phyloP scores from a whole-genome alignment of 1,284 basidiomycete species.

The Marasmius fiardii region DNA sequence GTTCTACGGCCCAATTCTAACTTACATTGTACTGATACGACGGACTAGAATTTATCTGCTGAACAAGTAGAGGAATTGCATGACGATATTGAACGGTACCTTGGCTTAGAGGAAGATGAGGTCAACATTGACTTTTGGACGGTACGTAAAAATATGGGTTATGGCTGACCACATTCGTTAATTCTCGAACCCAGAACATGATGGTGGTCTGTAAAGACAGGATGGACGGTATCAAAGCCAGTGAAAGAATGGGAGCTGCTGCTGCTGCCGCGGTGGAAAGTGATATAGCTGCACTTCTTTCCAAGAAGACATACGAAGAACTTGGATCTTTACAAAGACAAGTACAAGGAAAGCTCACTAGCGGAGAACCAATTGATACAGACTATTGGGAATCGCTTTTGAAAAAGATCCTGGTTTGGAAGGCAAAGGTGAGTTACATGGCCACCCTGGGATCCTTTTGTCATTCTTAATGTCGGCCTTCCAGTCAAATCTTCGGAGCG shows the following conservation, averaged over 20 bases:
- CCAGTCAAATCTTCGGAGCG: conserved; percentile 84
- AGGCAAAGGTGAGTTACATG: conserved; percentile 76
- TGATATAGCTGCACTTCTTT: conserved; percentile 71
- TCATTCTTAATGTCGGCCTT: neutral
- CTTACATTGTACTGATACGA: conserved; percentile 18
- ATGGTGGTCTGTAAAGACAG: conserved; percentile 94
- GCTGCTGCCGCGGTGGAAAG: conserved; percentile 78
- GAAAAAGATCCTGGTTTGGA: conserved; percentile 94
- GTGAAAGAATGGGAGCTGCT: conserved; percentile 56
- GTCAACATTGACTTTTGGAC: conserved; percentile 97
- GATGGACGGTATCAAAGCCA: conserved; percentile 71
- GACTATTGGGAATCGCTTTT: conserved; percentile 98
- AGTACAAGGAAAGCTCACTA: conserved; percentile 85
- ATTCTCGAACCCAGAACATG: conserved; percentile 67
- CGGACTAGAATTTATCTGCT: conserved; percentile 72
- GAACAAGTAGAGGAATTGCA: conserved; percentile 93
- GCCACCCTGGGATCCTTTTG: neutral
- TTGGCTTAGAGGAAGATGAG: conserved; percentile 82
- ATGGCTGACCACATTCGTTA: neutral
- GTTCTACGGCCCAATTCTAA: conserved; percentile 24
- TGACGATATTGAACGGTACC: conserved; percentile 91
- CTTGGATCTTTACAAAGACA: conserved; percentile 81
- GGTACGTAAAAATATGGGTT: conserved; percentile 41
- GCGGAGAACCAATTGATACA: conserved; percentile 92
- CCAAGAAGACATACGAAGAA: conserved; percentile 82